phyloP scores from a whole-genome alignment of 2,329 filamentous ascomycete species.

The Sporothrix curviconia region DNA sequence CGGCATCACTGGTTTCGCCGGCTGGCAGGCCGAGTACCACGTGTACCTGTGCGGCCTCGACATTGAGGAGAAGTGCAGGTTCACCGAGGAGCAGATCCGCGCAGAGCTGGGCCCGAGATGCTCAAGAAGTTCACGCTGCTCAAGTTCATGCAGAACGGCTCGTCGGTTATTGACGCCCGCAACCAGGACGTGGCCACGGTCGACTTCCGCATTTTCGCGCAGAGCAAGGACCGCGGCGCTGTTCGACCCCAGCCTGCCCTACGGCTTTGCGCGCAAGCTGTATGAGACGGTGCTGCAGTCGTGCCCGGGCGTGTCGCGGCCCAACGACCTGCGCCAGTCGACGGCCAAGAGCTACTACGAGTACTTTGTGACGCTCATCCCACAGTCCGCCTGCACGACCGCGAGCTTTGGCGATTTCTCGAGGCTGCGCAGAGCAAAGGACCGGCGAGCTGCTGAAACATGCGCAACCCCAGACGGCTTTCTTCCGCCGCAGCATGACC shows the following conservation, averaged over 20 bases:
- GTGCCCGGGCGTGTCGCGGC: constrained; percentile 22
- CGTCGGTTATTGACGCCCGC: constrained; percentile 23
- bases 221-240: constrained; percentile 33
- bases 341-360: constrained; percentile 23
- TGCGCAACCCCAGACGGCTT: too few species aligned
- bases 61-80: constrained; percentile 17
- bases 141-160: constrained; percentile 28
- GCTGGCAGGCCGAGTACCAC: constrained; percentile 24
- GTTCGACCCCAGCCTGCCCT: constrained; percentile 16
- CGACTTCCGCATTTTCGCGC: constrained; percentile 31
- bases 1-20: constrained; percentile 22
- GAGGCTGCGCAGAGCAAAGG: too few species aligned
- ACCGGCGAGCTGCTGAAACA: too few species aligned
- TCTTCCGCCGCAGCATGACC: too few species aligned
- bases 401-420: too few species aligned
- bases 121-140: constrained; percentile 22
- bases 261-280: constrained; percentile 23
- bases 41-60: constrained; percentile 16
- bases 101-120: constrained; percentile 22
- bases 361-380: too few species aligned
- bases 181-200: constrained; percentile 31
- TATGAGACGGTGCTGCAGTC: constrained; percentile 24
- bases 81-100: constrained; percentile 26
- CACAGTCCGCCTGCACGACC: too few species aligned
- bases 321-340: constrained; percentile 24